These are phyloP conservation scores for Trichoderma sp. DNA, from an alignment of 2,329 filamentous ascomycete genomes.

Conservation along the genomic window DNA sequence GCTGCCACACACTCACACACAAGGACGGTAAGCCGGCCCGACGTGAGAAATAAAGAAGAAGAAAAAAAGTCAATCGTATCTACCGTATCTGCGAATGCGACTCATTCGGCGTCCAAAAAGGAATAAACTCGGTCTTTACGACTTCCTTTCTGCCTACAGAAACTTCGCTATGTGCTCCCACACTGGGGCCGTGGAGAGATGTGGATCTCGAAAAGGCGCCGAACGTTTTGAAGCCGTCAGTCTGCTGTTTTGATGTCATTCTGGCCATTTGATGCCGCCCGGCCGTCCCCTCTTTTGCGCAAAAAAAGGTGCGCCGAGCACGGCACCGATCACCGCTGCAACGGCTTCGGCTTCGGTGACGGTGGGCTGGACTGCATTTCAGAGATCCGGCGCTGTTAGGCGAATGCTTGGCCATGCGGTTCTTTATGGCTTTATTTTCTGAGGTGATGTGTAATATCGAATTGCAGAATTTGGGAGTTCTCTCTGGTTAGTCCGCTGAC, in stretches of 20 bases:
- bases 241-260: neutral
- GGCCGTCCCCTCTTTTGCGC: neutral
- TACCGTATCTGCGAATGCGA: neutral
- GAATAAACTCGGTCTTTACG: neutral
- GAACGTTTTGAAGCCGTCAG: neutral
- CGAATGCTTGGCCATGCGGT: slow-evolving; percentile 1
- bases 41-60: neutral
- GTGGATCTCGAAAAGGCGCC: neutral
- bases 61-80: neutral
- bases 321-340: slow-evolving; percentile 1
- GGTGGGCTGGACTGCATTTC: neutral
- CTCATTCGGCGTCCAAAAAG: neutral
- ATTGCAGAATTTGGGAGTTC: neutral
- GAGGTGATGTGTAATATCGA: neutral
- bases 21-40: neutral
- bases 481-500: neutral
- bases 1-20: neutral
- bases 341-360: slow-evolving; percentile 15
- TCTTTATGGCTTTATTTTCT: neutral
- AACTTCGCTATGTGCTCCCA: neutral
- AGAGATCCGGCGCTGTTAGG: slow-evolving; percentile 11
- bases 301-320: slow-evolving; percentile 1
- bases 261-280: neutral
- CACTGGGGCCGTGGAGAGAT: neutral
- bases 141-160: neutral